These are phyloP conservation scores for Ceratocystis variospora DNA, from an alignment of 2,329 filamentous ascomycete genomes.

Conservation along the genomic window DNA sequence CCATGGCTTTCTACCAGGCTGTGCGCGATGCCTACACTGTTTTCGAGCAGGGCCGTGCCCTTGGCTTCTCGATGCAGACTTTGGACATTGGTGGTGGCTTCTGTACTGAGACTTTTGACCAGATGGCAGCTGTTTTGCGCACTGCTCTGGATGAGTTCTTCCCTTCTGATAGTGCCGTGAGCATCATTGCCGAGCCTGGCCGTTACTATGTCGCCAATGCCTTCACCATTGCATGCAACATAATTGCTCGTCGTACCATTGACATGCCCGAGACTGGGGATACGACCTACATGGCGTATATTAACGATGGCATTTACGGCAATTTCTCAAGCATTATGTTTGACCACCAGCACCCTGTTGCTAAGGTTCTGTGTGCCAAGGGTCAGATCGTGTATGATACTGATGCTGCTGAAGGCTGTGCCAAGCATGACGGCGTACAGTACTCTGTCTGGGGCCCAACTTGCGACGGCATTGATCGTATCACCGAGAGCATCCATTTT, in stretches of 20 bases:
- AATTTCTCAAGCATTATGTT: constrained; percentile 99
- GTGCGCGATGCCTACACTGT: constrained; percentile 78
- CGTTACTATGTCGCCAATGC: constrained; percentile 90
- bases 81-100: constrained; percentile 94
- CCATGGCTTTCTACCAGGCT: constrained; percentile 78
- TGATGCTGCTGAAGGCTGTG: constrained; percentile 34
- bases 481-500: constrained; percentile 68
- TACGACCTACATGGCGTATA: constrained; percentile 86
- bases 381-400: constrained; percentile 46
- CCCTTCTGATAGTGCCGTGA: constrained; percentile 54
- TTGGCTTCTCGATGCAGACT: constrained; percentile 72
- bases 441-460: constrained; percentile 98
- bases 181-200: constrained; percentile 88
- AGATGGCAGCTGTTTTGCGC: constrained; percentile 70
- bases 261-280: constrained; percentile 51
- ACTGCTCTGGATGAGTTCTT: constrained; percentile 78
- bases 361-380: constrained; percentile 59
- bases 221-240: constrained; percentile 87
- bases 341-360: constrained; percentile 84
- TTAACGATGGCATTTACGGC: constrained; percentile 95
- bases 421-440: constrained; percentile 40
- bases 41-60: constrained; percentile 65
- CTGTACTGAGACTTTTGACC: constrained; percentile 77
- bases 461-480: constrained; percentile 94
- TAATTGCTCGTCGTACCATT: constrained; percentile 88